Conservation (phyloP, 179 eudicot genomes). For the Camellia oleifera region DNA sequence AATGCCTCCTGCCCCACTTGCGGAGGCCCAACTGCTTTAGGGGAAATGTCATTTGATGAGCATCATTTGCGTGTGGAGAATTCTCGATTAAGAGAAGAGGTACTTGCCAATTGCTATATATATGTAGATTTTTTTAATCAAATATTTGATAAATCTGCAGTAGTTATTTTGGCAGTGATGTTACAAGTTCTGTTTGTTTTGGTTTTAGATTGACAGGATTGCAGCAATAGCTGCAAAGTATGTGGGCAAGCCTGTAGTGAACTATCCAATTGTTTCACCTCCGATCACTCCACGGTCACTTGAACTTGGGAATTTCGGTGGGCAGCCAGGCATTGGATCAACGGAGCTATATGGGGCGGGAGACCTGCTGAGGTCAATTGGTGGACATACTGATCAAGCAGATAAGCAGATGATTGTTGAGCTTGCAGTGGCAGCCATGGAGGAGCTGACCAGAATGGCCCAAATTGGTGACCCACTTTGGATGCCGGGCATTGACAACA, state of each 20-base stretch:
- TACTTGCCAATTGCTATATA: constrained; percentile 8
- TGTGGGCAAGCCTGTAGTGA: constrained; percentile 52
- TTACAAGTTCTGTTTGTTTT: background rate
- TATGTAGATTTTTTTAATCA: background rate
- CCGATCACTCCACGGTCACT: constrained; percentile 28
- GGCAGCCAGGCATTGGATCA: constrained; percentile 39
- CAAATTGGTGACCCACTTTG: constrained; percentile 66
- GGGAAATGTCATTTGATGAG: constrained; percentile 42
- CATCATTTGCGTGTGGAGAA: constrained; percentile 38
- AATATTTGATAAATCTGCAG: background rate
- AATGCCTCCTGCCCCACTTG: constrained; percentile 36
- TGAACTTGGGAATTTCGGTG: constrained; percentile 43
- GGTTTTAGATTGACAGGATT: constrained; percentile 62
- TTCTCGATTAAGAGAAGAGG: constrained; percentile 39
- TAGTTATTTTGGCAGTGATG: background rate
- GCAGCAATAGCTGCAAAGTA: constrained; percentile 74
- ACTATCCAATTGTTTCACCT: constrained; percentile 38
- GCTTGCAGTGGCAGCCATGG: constrained; percentile 85
- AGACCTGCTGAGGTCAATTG: constrained; percentile 34
- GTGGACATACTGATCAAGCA: constrained; percentile 43
- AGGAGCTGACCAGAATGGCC: constrained; percentile 70
- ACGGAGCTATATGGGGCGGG: constrained; percentile 51
- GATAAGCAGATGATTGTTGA: constrained; percentile 70
- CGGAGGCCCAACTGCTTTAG: constrained; percentile 32
- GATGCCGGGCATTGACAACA: constrained; percentile 36